Percentiles rank a stretch among this genome's conserved stretches.
phyloP scores from a whole-genome alignment of 2,329 filamentous ascomycete species.

The Achaetomium macrosporum region DNA sequence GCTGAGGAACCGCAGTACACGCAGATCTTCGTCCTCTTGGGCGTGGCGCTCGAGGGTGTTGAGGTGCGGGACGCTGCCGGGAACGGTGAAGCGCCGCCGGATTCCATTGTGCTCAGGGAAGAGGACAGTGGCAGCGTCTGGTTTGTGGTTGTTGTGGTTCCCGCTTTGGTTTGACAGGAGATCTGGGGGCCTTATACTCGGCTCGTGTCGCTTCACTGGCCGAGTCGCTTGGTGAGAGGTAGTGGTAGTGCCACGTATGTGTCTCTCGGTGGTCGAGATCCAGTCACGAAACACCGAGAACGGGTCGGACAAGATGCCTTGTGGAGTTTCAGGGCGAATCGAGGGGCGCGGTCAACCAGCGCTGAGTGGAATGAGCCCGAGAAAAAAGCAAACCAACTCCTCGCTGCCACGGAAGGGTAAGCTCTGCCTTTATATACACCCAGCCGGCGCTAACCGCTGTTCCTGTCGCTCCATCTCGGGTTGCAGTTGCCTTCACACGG shows the following conservation, averaged over 20 bases:
- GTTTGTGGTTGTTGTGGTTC: background rate
- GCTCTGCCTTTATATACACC: too few species aligned
- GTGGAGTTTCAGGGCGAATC: slow-evolving; percentile 12
- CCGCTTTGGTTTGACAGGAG: background rate
- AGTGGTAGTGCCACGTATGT: slow-evolving; percentile 6
- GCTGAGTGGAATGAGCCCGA: background rate
- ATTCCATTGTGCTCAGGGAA: slow-evolving; percentile 32
- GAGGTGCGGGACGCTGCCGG: slow-evolving; percentile 28
- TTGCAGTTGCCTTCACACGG: too few species aligned
- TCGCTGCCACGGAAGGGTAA: background rate
- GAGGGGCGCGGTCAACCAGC: background rate
- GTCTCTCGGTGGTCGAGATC: background rate
- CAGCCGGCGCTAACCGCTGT: too few species aligned
- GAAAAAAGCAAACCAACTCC: background rate
- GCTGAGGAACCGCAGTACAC: slow-evolving; percentile 87
- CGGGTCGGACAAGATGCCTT: slow-evolving; percentile 12
- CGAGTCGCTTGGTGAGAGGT: background rate
- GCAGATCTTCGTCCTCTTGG: slow-evolving; percentile 63
- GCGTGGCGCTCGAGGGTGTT: slow-evolving; percentile 30
- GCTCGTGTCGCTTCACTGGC: slow-evolving; percentile 1
- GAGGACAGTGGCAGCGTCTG: background rate
- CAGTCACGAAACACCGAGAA: background rate
- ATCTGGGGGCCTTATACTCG: background rate
- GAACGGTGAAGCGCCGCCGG: slow-evolving; percentile 32
- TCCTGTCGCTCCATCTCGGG: too few species aligned